These are phyloP conservation scores for Cladorrhinum sp. DNA, from an alignment of 2,329 filamentous ascomycete species.

Conservation along the genomic window DNA sequence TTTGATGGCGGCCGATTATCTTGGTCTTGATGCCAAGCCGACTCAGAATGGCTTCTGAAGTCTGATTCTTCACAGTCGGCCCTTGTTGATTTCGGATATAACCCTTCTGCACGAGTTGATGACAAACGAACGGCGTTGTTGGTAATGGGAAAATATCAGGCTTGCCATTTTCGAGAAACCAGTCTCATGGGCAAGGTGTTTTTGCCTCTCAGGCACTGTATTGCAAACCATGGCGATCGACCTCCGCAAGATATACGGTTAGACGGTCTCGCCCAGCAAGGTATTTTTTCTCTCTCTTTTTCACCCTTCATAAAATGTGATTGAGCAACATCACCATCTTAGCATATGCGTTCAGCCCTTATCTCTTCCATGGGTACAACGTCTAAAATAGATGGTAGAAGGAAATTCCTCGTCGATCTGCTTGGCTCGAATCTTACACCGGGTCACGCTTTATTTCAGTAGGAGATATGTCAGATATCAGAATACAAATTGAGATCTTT, in stretches of 20 bases:
- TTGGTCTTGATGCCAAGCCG: slow-evolving; percentile 62
- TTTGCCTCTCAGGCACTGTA: background rate
- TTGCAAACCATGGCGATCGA: background rate
- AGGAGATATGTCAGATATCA: slow-evolving; percentile 38
- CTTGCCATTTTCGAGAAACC: background rate
- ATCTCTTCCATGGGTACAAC: slow-evolving; percentile 39
- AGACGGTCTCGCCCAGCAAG: background rate
- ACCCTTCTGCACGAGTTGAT: too few species aligned
- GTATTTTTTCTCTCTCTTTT: background rate
- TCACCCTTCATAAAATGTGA: background rate
- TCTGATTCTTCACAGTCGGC: too few species aligned
- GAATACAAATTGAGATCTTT: background rate
- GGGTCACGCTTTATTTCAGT: slow-evolving; percentile 44
- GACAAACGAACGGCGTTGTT: background rate
- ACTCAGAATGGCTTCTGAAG: background rate
- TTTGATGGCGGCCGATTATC: slow-evolving; percentile 72
- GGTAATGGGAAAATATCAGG: background rate
- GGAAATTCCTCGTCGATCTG: slow-evolving; percentile 45
- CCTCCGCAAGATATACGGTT: background rate
- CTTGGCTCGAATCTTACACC: slow-evolving; percentile 37
- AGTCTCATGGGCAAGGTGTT: background rate
- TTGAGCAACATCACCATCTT: slow-evolving; percentile 32
- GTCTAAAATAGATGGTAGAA: slow-evolving; percentile 48
- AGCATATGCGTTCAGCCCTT: slow-evolving; percentile 44
- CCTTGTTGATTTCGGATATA: too few species aligned